Evolutionary conservation across 2,329 filamentous ascomycete species (phyloP).

Genomic region (Aspergillus tanneri): DNA sequence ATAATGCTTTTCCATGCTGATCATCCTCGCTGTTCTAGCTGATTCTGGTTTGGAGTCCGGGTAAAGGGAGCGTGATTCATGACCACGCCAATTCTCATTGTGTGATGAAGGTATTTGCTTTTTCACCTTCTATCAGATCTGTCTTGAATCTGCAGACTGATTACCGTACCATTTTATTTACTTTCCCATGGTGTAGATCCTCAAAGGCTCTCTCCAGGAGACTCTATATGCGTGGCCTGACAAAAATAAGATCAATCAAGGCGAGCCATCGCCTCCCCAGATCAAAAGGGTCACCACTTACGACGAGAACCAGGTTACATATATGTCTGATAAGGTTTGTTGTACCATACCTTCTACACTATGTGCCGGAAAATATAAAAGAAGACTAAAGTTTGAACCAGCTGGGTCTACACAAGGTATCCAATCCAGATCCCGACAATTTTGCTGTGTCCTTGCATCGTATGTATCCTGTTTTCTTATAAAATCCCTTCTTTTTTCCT

Average conservation of each 20-base stretch:
- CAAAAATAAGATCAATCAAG: constrained; percentile 46
- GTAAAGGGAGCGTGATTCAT: constrained; percentile 80
- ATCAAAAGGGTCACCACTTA: constrained; percentile 68
- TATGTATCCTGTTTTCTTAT: constrained; percentile 38
- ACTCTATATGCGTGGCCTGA: constrained; percentile 75
- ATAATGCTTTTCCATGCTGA: constrained; percentile 8
- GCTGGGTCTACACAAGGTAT: constrained; percentile 80
- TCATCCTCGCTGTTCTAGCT: constrained; percentile 60
- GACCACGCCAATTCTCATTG: constrained; percentile 89
- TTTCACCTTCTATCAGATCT: not conserved
- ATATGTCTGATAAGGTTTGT: constrained; percentile 74
- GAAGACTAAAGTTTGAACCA: too few relatives aligned
- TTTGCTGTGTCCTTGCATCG: constrained; percentile 81
- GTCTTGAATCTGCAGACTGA: too few relatives aligned
- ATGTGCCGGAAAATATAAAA: too few relatives aligned
- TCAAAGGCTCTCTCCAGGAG: constrained; percentile 76
- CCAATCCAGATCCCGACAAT: constrained; percentile 68
- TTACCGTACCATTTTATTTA: not conserved
- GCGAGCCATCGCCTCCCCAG: constrained; percentile 54
- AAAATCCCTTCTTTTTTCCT: not conserved
- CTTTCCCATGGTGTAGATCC: constrained; percentile 56
- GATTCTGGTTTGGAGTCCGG: constrained; percentile 84
- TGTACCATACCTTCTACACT: not conserved
- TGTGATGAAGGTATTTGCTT: constrained; percentile 66
- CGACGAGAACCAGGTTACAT: constrained; percentile 71